Evolutionary conservation across 139 green algal species (phyloP).

Genomic region (Asterochloris sp.): DNA sequence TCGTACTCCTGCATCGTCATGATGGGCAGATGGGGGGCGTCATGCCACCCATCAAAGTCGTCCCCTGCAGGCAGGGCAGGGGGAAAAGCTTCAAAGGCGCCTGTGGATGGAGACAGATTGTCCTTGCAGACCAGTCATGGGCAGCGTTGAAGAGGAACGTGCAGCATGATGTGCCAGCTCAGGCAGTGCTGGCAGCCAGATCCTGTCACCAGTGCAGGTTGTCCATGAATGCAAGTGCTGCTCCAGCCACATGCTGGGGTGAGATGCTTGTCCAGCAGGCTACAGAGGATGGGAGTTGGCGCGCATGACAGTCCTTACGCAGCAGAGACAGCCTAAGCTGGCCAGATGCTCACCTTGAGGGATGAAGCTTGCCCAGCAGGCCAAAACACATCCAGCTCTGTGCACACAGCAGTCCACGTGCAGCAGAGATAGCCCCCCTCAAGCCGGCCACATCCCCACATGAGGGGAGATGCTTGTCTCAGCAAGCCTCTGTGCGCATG

Average conservation of each 20-base stretch:
- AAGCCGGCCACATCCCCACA: not conserved
- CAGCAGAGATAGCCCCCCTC: not conserved
- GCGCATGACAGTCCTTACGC: no score
- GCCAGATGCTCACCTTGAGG: not conserved
- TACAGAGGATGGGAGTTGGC: no score
- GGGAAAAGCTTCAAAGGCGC: not conserved
- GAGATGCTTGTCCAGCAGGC: not conserved
- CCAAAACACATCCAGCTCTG: slow-evolving; percentile 22
- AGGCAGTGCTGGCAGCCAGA: not conserved
- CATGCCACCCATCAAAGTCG: slow-evolving; percentile 3
- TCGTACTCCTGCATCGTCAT: slow-evolving; percentile 1
- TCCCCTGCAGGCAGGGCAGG: not conserved
- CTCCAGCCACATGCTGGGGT: not conserved
- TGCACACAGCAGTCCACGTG: not conserved
- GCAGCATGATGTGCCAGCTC: not conserved
- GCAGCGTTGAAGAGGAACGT: not conserved
- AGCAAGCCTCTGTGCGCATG: no score
- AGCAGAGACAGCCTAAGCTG: no score
- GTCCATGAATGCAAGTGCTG: no score
- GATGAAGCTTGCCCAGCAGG: slow-evolving; percentile 39
- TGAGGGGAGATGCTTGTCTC: not conserved
- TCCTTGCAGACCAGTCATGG: not conserved
- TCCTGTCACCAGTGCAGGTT: no score
- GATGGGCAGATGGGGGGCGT: not conserved
- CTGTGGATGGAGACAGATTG: not conserved